A percentile compares a stretch with the other conserved stretches of the same genome.
phyloP scores from a whole-genome alignment of 2,329 filamentous ascomycete genomes.

The Podosphaera xanthii region DNA sequence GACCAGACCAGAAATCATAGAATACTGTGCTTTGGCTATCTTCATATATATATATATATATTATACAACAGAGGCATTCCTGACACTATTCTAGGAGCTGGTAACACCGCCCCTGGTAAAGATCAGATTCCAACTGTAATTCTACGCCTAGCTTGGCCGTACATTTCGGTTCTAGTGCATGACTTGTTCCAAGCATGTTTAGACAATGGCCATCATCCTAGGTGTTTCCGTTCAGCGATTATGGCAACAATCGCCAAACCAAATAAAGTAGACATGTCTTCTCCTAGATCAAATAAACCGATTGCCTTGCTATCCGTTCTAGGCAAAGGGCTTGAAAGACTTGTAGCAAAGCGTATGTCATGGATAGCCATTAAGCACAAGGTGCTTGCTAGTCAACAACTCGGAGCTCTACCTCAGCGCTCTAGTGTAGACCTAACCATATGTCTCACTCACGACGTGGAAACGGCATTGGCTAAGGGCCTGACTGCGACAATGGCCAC shows the following conservation, averaged over 20 bases:
- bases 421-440: too few species aligned
- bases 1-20: too few species aligned
- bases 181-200: neutral
- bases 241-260: too few species aligned
- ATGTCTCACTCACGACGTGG: neutral
- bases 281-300: neutral
- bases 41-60: too few species aligned
- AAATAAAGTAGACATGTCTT: too few species aligned
- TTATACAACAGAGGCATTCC: too few species aligned
- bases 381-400: neutral
- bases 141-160: neutral
- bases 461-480: neutral
- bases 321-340: too few species aligned
- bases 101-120: neutral
- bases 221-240: neutral
- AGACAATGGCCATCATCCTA: neutral
- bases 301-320: neutral
- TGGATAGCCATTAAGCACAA: neutral
- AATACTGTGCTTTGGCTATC: too few species aligned
- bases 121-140: neutral
- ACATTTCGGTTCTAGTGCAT: neutral
- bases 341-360: neutral
- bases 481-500: neutral
- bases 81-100: neutral
- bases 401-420: too few species aligned